Conservation (phyloP, 495 filamentous ascomycete genomes). For the Extremus antarcticus region DNA sequence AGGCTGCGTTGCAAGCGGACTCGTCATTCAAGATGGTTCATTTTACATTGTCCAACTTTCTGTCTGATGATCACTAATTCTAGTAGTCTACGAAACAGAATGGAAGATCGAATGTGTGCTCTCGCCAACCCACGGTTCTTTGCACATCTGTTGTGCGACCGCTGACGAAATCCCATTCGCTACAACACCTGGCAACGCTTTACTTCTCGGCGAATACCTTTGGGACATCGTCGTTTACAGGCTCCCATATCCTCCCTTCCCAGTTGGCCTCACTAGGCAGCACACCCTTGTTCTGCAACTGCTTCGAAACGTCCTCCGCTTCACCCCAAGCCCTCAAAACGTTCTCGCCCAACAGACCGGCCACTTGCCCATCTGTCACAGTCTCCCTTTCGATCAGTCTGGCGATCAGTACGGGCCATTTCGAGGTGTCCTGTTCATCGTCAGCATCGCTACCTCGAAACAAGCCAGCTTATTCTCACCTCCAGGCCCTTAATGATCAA, state of each 20-base stretch:
- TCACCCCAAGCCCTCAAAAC: slow-evolving; percentile 5
- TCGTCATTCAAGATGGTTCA: too few species aligned
- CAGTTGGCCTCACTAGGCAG: neutral
- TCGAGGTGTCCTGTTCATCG: neutral
- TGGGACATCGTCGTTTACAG: neutral
- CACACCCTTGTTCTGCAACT: neutral
- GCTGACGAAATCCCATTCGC: too few species aligned
- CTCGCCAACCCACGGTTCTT: too few species aligned
- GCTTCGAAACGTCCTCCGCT: neutral
- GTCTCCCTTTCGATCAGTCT: neutral
- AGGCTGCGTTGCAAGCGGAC: too few species aligned
- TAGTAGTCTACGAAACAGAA: too few species aligned
- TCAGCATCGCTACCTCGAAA: neutral
- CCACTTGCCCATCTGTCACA: slow-evolving; percentile 1
- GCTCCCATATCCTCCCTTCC: neutral
- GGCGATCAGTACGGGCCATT: slow-evolving; percentile 4
- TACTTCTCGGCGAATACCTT: neutral
- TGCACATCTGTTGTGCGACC: too few species aligned
- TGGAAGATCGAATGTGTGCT: too few species aligned
- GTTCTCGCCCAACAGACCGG: slow-evolving; percentile 5
- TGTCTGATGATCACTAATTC: too few species aligned
- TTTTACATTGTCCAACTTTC: too few species aligned
- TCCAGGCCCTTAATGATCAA: neutral
- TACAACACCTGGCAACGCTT: too few species aligned
- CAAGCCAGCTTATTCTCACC: neutral